Percentiles rank a stretch among this genome's conserved stretches.
These are phyloP conservation scores for Ustulina deusta DNA, from an alignment of 2,329 filamentous ascomycete species.

Conservation along the genomic window DNA sequence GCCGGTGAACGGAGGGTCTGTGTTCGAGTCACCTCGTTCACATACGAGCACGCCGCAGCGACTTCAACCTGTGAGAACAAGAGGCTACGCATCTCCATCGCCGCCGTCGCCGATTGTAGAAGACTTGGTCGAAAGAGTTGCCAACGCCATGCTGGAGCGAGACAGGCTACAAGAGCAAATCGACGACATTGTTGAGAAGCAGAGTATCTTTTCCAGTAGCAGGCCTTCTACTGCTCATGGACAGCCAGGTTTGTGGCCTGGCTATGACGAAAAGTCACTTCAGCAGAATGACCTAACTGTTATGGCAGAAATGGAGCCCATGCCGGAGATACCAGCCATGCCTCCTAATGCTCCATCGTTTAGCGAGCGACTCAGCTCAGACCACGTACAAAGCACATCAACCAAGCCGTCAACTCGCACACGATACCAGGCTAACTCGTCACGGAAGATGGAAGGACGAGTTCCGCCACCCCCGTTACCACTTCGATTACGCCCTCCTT, in stretches of 20 bases:
- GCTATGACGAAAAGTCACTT: neutral
- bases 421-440: constrained; percentile 53
- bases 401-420: constrained; percentile 51
- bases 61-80: constrained; percentile 59
- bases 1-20: constrained; percentile 52
- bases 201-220: constrained; percentile 67
- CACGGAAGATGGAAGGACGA: constrained; percentile 52
- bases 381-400: constrained; percentile 55
- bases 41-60: constrained; percentile 55
- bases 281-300: constrained; percentile 25
- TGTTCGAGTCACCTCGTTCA: constrained; percentile 50
- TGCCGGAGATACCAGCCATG: constrained; percentile 68
- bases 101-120: constrained; percentile 57
- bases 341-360: constrained; percentile 70
- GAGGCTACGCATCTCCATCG: constrained; percentile 57
- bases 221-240: constrained; percentile 65
- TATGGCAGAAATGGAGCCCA: constrained; percentile 59
- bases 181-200: constrained; percentile 69
- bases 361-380: constrained; percentile 64
- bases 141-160: constrained; percentile 68
- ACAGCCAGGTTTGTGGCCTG: constrained; percentile 48
- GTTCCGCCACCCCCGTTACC: constrained; percentile 68
- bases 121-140: constrained; percentile 66
- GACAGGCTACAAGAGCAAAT: constrained; percentile 70
- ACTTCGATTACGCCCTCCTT: constrained; percentile 68